phyloP scores from a whole-genome alignment of 2,329 filamentous ascomycete species.

The Sporothrix phasma region DNA sequence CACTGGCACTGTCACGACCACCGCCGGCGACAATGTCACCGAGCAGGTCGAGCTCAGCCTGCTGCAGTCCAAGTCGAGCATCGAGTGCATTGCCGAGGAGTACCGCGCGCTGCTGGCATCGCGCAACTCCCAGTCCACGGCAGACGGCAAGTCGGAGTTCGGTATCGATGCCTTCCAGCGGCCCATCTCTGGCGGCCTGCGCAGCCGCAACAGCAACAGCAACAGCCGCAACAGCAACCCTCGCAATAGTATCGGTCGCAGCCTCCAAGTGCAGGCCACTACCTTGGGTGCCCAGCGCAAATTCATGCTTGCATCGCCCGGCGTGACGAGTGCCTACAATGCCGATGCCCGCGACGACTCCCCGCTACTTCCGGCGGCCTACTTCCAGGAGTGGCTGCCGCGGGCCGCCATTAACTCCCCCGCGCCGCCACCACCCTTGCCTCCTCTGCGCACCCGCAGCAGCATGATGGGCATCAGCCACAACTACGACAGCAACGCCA shows the following conservation, averaged over 20 bases:
- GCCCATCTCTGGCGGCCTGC: background rate
- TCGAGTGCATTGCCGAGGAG: conserved; percentile 41
- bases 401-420: background rate
- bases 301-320: conserved; percentile 1
- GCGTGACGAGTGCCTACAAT: background rate
- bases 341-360: background rate
- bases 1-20: background rate
- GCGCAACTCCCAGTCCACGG: conserved; percentile 27
- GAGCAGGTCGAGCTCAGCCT: conserved; percentile 12
- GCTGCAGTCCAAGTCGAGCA: conserved; percentile 27
- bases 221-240: too few relatives aligned
- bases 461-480: background rate
- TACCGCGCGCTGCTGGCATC: conserved; percentile 39
- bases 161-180: conserved; percentile 14
- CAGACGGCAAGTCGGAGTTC: conserved; percentile 24
- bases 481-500: background rate
- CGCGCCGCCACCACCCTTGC: background rate
- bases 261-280: background rate
- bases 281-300: background rate
- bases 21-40: too few relatives aligned
- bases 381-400: background rate
- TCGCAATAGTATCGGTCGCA: conserved; percentile 1
- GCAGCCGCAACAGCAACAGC: background rate
- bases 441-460: conserved; percentile 8
- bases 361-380: background rate